These are phyloP conservation scores for Dichotomocladium elegans DNA, from an alignment of 371 early-diverging fungal species.

Conservation along the genomic window DNA sequence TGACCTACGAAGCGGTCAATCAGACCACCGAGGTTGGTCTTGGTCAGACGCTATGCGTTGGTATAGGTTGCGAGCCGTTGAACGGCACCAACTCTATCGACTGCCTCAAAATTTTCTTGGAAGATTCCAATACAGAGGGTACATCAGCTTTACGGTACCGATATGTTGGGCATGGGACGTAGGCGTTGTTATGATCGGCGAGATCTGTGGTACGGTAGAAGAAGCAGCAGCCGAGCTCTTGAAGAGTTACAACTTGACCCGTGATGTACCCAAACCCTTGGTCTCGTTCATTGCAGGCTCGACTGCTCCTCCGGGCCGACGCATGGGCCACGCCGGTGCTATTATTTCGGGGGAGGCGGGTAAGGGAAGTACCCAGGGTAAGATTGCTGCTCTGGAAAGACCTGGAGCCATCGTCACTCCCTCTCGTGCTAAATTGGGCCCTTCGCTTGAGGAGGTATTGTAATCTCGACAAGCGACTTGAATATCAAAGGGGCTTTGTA, in stretches of 20 bases:
- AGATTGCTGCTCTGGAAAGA: conserved; percentile 91
- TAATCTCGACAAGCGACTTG: background rate
- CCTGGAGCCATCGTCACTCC: conserved; percentile 92
- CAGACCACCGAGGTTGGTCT: conserved; percentile 95
- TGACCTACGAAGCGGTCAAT: conserved; percentile 98
- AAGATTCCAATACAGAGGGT: conserved; percentile 95
- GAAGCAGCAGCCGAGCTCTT: conserved; percentile 98
- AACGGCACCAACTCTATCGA: conserved; percentile 99
- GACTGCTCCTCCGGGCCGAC: conserved; percentile 97
- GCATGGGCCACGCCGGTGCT: conserved; percentile 89
- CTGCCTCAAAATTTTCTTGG: conserved; percentile 90
- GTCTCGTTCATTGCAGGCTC: conserved; percentile 98
- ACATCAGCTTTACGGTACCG: conserved; percentile 2
- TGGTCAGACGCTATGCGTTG: conserved; percentile 95
- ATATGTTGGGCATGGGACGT: background rate
- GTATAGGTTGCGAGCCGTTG: conserved; percentile 99
- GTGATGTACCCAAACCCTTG: conserved; percentile 84
- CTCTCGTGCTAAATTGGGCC: conserved; percentile 94
- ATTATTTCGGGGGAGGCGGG: conserved; percentile 99
- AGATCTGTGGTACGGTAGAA: conserved; percentile 96
- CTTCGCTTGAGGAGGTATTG: conserved; percentile 50
- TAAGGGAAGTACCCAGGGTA: conserved; percentile 96
- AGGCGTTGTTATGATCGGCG: conserved; percentile 93
- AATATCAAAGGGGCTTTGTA: background rate
- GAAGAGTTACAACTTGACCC: conserved; percentile 87